Conservation (phyloP, 2,329 filamentous ascomycete species). For the Stemphylium vesicarium region DNA sequence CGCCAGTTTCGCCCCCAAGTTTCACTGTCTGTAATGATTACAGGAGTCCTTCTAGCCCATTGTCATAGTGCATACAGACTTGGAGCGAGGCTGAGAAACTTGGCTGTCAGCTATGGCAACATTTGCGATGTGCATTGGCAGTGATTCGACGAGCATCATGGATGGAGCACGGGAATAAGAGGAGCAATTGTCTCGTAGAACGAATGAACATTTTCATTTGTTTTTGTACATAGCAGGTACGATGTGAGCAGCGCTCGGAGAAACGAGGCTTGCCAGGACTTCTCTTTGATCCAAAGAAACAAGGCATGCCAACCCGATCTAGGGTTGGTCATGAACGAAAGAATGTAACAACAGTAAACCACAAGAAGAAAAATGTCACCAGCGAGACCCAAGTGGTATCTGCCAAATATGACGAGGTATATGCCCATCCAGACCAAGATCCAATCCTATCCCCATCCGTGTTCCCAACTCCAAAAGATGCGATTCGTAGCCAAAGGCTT, state of each 20-base stretch:
- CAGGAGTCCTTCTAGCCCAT: neutral
- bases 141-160: neutral
- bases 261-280: slow-evolving; percentile 18
- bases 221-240: slow-evolving; percentile 21
- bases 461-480: slow-evolving; percentile 34
- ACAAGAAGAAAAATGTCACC: slow-evolving; percentile 10
- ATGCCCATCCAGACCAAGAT: slow-evolving; percentile 25
- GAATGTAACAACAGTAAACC: slow-evolving; percentile 14
- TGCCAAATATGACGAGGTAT: slow-evolving; percentile 14
- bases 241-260: slow-evolving; percentile 11
- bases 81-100: neutral
- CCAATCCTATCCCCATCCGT: slow-evolving; percentile 10
- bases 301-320: slow-evolving; percentile 21
- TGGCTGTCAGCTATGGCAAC: neutral
- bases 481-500: slow-evolving; percentile 17
- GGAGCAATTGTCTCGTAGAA: neutral
- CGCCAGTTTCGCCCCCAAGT: neutral
- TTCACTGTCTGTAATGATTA: neutral
- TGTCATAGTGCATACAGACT: neutral
- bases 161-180: neutral
- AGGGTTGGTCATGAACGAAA: slow-evolving; percentile 25
- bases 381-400: slow-evolving; percentile 19
- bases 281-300: slow-evolving; percentile 15
- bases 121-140: neutral
- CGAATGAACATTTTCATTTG: slow-evolving; percentile 20